Evolutionary conservation across 1,139 yeast species (phyloP).

Genomic region (Pneumocystis sp.): DNA sequence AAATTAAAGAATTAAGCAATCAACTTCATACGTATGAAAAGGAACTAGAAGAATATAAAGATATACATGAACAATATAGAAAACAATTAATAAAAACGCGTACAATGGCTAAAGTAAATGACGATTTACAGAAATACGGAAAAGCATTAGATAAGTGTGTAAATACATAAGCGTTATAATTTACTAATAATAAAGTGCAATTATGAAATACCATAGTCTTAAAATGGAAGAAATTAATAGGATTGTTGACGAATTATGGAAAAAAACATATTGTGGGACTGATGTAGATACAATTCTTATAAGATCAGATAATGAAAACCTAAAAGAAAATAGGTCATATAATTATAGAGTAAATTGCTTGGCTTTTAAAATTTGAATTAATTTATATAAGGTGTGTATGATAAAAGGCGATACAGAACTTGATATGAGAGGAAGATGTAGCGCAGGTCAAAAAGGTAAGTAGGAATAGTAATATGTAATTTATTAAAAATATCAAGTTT

Average conservation of each 20-base stretch:
- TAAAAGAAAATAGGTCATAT: conserved; percentile 55
- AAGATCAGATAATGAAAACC: conserved; percentile 57
- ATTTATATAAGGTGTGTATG: conserved; percentile 46
- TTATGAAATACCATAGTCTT: conserved; percentile 78
- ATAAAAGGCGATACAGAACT: conserved; percentile 77
- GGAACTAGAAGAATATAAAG: conserved; percentile 58
- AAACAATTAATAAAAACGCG: conserved; percentile 64
- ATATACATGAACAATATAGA: conserved; percentile 48
- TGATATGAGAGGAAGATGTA: conserved; percentile 96
- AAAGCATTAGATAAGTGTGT: conserved; percentile 54
- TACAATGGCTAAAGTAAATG: conserved; percentile 63
- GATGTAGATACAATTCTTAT: conserved; percentile 87
- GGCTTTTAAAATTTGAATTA: conserved; percentile 6
- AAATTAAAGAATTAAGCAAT: conserved; percentile 64
- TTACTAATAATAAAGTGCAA: conserved; percentile 34
- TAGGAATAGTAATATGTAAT: not conserved
- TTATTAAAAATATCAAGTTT: conserved; percentile 28
- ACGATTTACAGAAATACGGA: conserved; percentile 68
- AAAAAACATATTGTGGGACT: conserved; percentile 86
- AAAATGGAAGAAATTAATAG: conserved; percentile 90
- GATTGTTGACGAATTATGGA: conserved; percentile 83
- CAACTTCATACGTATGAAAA: conserved; percentile 42
- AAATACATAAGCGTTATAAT: not conserved
- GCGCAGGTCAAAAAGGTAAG: conserved; percentile 73
- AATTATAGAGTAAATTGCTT: conserved; percentile 48